A percentile compares a stretch with the other conserved stretches of the same genome.
These are phyloP conservation scores for Gryganskiella cystojenkinii DNA, from an alignment of 192 early-diverging fungal genomes.

Conservation along the genomic window DNA sequence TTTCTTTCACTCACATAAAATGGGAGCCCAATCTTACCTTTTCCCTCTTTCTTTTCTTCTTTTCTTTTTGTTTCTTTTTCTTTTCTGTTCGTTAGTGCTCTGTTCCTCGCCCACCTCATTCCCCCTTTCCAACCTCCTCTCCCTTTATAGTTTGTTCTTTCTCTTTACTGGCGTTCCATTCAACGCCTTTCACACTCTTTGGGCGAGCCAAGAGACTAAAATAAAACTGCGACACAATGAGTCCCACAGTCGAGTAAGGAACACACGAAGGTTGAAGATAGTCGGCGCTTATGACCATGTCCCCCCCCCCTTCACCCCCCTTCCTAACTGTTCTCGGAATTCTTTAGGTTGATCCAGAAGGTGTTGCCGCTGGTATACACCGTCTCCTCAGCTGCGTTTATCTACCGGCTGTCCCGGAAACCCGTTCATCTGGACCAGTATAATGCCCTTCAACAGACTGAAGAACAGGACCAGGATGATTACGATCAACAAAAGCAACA, in stretches of 20 bases:
- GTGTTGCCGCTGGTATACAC: conserved; percentile 30
- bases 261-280: no score
- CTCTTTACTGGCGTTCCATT: neutral
- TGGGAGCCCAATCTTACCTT: no score
- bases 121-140: neutral
- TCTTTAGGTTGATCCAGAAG: conserved; percentile 1
- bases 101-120: neutral
- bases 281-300: no score
- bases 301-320: no score
- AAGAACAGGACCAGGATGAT: neutral
- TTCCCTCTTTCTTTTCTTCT: no score
- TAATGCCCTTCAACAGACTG: conserved; percentile 5
- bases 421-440: conserved; percentile 42
- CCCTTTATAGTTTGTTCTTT: neutral
- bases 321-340: no score
- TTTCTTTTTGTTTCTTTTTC: neutral
- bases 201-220: neutral
- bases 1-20: no score
- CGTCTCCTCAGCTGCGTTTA: conserved; percentile 9
- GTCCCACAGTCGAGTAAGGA: no score
- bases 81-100: neutral
- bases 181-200: neutral
- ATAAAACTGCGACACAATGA: neutral
- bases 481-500: neutral
- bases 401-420: conserved; percentile 27